These are phyloP conservation scores for Cutaneotrichosporon sp. DNA, from an alignment of 1,284 basidiomycete genomes.

Conservation along the genomic window DNA sequence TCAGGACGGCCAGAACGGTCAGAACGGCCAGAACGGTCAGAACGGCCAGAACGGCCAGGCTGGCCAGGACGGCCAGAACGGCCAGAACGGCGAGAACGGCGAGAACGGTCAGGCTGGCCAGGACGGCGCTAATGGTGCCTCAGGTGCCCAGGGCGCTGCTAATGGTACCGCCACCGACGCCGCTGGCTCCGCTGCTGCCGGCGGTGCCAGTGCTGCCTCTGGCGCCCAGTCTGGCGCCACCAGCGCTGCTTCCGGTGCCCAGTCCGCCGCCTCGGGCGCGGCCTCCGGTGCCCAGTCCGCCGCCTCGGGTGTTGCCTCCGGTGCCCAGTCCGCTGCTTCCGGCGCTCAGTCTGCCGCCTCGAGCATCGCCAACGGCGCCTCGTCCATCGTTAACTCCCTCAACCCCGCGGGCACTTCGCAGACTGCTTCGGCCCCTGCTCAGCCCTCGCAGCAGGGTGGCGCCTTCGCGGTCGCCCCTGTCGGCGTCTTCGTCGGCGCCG, in stretches of 20 bases:
- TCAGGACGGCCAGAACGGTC: conserved; percentile 4
- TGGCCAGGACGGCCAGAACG: conserved; percentile 1
- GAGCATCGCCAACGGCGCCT: conserved; percentile 2
- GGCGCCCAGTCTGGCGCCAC: background rate
- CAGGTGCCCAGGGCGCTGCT: background rate
- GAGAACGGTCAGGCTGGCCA: conserved; percentile 11
- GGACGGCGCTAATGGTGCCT: conserved; percentile 11
- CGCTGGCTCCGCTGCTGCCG: background rate
- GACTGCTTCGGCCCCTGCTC: background rate
- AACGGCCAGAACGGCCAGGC: conserved; percentile 15
- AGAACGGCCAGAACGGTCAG: conserved; percentile 22
- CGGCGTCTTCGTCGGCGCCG: conserved; percentile 3
- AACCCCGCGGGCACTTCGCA: background rate
- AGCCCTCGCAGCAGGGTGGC: too few relatives aligned
- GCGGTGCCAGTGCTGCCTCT: background rate
- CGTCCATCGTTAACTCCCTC: too few relatives aligned
- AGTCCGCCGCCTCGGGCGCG: background rate
- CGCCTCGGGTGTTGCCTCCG: background rate
- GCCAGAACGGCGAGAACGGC: conserved; percentile 17
- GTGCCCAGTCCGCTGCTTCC: conserved; percentile 3
- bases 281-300: background rate
- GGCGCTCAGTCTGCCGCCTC: background rate
- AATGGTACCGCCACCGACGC: conserved; percentile 1
- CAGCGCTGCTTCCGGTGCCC: conserved; percentile 4
- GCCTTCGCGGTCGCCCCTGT: background rate